These are phyloP conservation scores for Podospora bellae-mahoneyi DNA, from an alignment of 495 filamentous ascomycete species.

Conservation along the genomic window DNA sequence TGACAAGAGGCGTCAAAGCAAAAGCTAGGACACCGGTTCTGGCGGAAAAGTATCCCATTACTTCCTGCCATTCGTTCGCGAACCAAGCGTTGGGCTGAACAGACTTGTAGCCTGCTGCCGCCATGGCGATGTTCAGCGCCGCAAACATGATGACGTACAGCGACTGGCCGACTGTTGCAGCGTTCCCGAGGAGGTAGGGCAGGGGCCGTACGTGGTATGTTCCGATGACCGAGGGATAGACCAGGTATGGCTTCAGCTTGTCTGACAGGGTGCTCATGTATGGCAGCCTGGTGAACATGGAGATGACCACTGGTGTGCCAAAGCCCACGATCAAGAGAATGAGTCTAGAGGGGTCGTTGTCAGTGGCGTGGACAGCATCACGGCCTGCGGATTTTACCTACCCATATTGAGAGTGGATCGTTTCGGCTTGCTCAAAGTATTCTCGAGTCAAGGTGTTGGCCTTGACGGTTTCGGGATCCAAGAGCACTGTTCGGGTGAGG, in stretches of 20 bases:
- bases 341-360: not conserved
- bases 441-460: conserved; percentile 8
- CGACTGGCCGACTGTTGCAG: conserved; percentile 40
- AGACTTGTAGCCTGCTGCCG: conserved; percentile 25
- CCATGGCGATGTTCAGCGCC: conserved; percentile 37
- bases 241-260: conserved; percentile 30
- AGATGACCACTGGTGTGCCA: conserved; percentile 32
- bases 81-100: conserved; percentile 31
- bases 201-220: conserved; percentile 30
- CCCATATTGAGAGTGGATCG: conserved; percentile 8
- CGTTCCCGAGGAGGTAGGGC: conserved; percentile 30
- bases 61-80: conserved; percentile 25
- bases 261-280: conserved; percentile 19
- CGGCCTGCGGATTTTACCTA: not conserved
- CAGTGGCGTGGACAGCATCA: not conserved
- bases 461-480: conserved; percentile 15
- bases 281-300: conserved; percentile 31
- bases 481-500: conserved; percentile 34
- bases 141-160: conserved; percentile 37
- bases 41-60: conserved; percentile 36
- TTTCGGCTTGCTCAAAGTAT: conserved; percentile 12
- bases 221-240: conserved; percentile 35
- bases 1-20: conserved; percentile 30
- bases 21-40: conserved; percentile 39
- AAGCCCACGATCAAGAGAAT: conserved; percentile 29